Percentiles rank a stretch among this genome's conserved stretches.
Evolutionary conservation across 345 rosid species (phyloP).

Genomic region (Durio zibethinus): DNA sequence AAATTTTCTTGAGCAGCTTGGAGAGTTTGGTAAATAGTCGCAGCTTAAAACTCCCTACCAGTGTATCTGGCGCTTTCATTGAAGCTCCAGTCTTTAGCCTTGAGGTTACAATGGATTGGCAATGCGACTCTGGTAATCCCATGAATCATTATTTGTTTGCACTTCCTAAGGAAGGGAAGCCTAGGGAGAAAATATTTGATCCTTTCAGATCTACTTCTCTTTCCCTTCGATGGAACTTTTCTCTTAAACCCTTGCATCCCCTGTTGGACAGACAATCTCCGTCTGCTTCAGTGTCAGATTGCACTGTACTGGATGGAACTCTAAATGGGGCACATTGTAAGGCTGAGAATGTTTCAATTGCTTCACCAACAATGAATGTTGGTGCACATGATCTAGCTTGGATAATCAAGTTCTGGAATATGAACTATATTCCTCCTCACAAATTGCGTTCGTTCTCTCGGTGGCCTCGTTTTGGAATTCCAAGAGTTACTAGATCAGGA

Average conservation of each 20-base stretch:
- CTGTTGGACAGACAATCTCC: constrained; percentile 39
- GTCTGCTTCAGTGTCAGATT: constrained; percentile 38
- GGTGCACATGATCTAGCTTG: constrained; percentile 99
- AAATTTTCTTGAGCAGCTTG: constrained; percentile 74
- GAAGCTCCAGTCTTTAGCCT: constrained; percentile 72
- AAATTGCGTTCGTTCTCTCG: constrained; percentile 85
- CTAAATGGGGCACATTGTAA: constrained; percentile 34
- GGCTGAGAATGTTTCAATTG: constrained; percentile 38
- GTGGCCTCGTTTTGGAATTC: constrained; percentile 93
- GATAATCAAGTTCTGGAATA: constrained; percentile 72
- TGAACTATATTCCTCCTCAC: constrained; percentile 93
- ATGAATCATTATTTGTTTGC: constrained; percentile 89
- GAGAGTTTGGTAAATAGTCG: constrained; percentile 72
- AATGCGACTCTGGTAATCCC: constrained; percentile 81
- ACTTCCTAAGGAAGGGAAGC: constrained; percentile 78
- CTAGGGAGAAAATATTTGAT: constrained; percentile 80
- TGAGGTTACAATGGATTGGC: constrained; percentile 95
- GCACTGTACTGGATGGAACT: constrained; percentile 24
- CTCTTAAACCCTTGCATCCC: constrained; percentile 55
- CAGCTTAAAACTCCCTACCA: constrained; percentile 56
- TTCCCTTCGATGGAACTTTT: constrained; percentile 88
- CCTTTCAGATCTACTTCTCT: constrained; percentile 95
- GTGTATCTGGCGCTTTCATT: constrained; percentile 55
- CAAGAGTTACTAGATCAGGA: constrained; percentile 80
- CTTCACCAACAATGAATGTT: constrained; percentile 60